Conservation (phyloP, 2,329 filamentous ascomycete species). For the Dactylella cylindrospora region DNA sequence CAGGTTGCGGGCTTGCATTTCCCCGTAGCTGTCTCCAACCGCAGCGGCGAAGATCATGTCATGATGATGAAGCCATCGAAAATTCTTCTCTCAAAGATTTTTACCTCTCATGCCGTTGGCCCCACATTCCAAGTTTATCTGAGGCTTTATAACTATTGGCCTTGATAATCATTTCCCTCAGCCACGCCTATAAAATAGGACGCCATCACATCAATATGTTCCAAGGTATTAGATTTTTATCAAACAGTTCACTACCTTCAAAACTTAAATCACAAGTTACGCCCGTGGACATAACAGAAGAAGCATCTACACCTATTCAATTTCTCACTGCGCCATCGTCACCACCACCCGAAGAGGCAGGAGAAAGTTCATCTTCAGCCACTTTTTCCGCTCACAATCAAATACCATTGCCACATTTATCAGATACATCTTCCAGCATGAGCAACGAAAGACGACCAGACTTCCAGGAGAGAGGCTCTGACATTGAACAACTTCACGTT, state of each 20-base stretch:
- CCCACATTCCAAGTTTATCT: not conserved
- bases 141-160: slow-evolving; percentile 4
- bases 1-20: too few species aligned
- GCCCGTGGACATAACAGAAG: slow-evolving; percentile 10
- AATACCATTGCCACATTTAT: slow-evolving; percentile 16
- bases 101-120: not conserved
- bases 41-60: slow-evolving; percentile 26
- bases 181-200: slow-evolving; percentile 33
- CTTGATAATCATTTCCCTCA: not conserved
- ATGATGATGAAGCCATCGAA: slow-evolving; percentile 35
- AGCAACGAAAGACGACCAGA: slow-evolving; percentile 9
- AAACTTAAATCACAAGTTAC: slow-evolving; percentile 9
- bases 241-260: slow-evolving; percentile 6
- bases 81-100: slow-evolving; percentile 2
- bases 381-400: slow-evolving; percentile 31
- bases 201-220: slow-evolving; percentile 16
- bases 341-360: slow-evolving; percentile 3
- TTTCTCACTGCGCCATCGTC: slow-evolving; percentile 34
- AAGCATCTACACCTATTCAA: slow-evolving; percentile 11
- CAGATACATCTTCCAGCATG: slow-evolving; percentile 30
- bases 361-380: slow-evolving; percentile 1
- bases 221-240: slow-evolving; percentile 12
- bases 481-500: slow-evolving; percentile 33
- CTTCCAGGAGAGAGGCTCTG: slow-evolving; percentile 23
- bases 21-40: too few species aligned